Conservation (phyloP, 2,329 filamentous ascomycete genomes). For the Magnaporthales sp. region DNA sequence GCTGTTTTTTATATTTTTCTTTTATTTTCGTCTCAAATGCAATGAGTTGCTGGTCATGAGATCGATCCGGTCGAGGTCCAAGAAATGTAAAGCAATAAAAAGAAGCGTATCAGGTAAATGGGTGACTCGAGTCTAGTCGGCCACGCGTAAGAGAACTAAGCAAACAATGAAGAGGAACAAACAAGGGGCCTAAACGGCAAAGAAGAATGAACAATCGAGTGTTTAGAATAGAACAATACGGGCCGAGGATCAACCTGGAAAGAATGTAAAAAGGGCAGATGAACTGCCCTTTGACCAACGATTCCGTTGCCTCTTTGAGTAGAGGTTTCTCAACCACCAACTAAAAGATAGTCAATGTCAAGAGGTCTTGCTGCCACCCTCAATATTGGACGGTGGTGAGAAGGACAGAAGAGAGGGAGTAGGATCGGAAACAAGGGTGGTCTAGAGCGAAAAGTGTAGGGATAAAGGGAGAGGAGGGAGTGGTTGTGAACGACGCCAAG, state of each 20-base stretch:
- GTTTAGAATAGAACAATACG: slow-evolving; percentile 23
- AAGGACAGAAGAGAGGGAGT: slow-evolving; percentile 8
- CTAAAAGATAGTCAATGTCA: neutral
- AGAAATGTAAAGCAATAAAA: neutral
- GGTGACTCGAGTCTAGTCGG: neutral
- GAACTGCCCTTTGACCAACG: neutral
- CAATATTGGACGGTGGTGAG: slow-evolving; percentile 1
- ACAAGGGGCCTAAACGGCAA: slow-evolving; percentile 5
- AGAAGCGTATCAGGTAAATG: neutral
- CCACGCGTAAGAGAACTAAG: neutral
- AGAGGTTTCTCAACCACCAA: neutral
- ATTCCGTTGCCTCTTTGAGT: neutral
- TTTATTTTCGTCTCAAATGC: neutral
- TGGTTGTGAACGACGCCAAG: slow-evolving; percentile 8
- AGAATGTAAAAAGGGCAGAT: slow-evolving; percentile 28
- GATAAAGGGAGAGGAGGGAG: slow-evolving; percentile 7
- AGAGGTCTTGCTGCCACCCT: neutral
- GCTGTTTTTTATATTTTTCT: neutral
- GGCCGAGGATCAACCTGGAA: slow-evolving; percentile 53
- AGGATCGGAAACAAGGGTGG: slow-evolving; percentile 8
- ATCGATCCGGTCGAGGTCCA: neutral
- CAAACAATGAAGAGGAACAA: slow-evolving; percentile 11
- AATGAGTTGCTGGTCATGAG: neutral
- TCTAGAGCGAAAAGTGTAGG: slow-evolving; percentile 8
- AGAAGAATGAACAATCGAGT: neutral